A percentile compares a stretch with the other conserved stretches of the same genome.
Conservation (phyloP, 352 stramenopile genomes). For the Phytophthora pini region DNA sequence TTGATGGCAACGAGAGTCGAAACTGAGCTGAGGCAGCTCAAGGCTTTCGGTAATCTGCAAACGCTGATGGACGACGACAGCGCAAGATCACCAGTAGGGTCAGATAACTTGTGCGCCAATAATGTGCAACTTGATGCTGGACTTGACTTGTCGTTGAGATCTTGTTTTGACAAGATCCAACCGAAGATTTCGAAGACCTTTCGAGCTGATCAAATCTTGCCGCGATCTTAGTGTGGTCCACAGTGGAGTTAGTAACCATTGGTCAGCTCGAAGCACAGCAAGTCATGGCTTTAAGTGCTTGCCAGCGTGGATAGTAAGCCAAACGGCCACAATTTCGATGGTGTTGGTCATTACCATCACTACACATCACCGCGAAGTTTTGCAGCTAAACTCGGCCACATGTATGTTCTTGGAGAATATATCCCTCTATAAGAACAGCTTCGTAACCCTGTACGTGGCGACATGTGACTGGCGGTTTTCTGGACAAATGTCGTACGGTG, state of each 20-base stretch:
- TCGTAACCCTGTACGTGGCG: slow-evolving; percentile 43
- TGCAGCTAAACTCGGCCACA: neutral
- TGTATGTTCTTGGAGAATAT: slow-evolving; percentile 6
- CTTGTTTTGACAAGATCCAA: slow-evolving; percentile 17
- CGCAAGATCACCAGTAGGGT: neutral
- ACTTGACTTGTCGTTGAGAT: slow-evolving; percentile 2
- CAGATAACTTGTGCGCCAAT: neutral
- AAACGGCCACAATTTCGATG: neutral
- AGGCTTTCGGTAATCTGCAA: neutral
- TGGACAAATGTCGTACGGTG: slow-evolving; percentile 8
- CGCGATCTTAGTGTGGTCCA: slow-evolving; percentile 28
- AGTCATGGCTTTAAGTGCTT: no score
- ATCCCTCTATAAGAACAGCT: slow-evolving; percentile 43
- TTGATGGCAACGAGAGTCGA: neutral
- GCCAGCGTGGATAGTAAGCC: no score
- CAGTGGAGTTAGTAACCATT: no score
- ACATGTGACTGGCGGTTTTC: slow-evolving; percentile 44
- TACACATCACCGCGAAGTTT: neutral
- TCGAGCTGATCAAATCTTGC: slow-evolving; percentile 20
- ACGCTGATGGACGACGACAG: neutral
- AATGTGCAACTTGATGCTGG: slow-evolving; percentile 2
- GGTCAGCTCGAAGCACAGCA: no score
- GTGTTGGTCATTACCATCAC: neutral
- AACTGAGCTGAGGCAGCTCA: neutral
- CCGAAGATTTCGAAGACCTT: slow-evolving; percentile 26